phyloP scores from a whole-genome alignment of 2,329 filamentous ascomycete genomes.

The Xylaria sp. region DNA sequence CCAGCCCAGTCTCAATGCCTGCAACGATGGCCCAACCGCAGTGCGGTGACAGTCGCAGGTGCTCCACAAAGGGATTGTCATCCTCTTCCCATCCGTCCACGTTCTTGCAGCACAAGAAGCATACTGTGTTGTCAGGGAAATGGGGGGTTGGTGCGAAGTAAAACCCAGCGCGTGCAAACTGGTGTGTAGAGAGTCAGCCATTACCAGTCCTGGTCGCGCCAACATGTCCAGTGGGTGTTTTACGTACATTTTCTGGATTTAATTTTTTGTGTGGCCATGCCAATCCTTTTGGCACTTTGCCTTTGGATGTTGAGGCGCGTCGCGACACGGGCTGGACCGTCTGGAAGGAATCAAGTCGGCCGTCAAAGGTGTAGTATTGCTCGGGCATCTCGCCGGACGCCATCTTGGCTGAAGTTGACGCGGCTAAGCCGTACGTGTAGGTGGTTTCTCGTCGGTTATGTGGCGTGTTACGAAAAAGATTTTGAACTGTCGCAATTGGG shows the following conservation, averaged over 20 bases:
- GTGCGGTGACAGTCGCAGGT: constrained; percentile 78
- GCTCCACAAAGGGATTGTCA: constrained; percentile 83
- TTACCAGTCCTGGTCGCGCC: background rate
- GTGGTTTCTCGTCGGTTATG: background rate
- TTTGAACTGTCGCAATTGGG: background rate
- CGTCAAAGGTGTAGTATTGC: constrained; percentile 68
- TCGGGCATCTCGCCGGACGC: constrained; percentile 48
- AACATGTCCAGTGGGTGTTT: constrained; percentile 4
- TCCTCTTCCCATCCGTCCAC: constrained; percentile 91
- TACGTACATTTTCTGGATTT: constrained; percentile 65
- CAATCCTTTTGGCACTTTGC: constrained; percentile 61
- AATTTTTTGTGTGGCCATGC: constrained; percentile 82
- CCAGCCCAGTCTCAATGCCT: constrained; percentile 65
- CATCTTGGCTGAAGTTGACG: constrained; percentile 28
- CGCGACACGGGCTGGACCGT: constrained; percentile 66
- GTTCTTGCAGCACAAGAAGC: constrained; percentile 83
- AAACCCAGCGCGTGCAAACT: constrained; percentile 92
- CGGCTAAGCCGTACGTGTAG: background rate
- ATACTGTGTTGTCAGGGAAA: constrained; percentile 85
- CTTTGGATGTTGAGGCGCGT: constrained; percentile 71
- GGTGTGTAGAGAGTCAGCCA: constrained; percentile 21
- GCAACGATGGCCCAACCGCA: constrained; percentile 87
- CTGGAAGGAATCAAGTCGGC: constrained; percentile 82
- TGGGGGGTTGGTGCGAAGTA: constrained; percentile 79
- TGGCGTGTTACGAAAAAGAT: background rate